phyloP scores from a whole-genome alignment of 2,329 filamentous ascomycete genomes.

The Graphilbum ipis-grandicollis region DNA sequence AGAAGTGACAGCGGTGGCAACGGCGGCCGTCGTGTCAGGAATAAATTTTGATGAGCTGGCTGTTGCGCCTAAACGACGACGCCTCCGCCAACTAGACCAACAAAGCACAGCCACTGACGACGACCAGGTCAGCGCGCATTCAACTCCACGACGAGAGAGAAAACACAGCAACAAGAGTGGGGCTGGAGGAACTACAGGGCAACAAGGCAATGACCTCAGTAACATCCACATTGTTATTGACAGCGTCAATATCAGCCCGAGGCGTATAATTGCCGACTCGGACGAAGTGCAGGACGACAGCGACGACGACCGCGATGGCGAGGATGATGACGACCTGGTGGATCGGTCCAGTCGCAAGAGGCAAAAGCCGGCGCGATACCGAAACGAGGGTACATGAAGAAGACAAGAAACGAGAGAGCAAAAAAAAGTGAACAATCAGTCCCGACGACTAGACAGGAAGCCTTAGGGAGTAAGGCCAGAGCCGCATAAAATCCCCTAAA shows the following conservation, averaged over 20 bases:
- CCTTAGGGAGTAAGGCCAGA: no score
- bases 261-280: not conserved
- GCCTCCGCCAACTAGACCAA: not conserved
- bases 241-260: no score
- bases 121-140: not conserved
- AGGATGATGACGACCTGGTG: slow-evolving; percentile 1
- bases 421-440: no score
- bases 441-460: no score
- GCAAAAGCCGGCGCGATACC: slow-evolving; percentile 8
- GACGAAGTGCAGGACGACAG: not conserved
- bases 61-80: not conserved
- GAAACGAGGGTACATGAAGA: not conserved
- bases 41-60: not conserved
- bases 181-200: no score
- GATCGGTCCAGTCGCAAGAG: slow-evolving; percentile 6
- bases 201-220: not conserved
- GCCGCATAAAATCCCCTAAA: no score
- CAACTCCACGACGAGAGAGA: not conserved
- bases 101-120: not conserved
- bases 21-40: no score
- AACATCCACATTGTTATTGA: not conserved
- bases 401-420: no score
- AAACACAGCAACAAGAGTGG: not conserved
- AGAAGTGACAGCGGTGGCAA: not conserved
- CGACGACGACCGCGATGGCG: not conserved